Evolutionary conservation across 163 green algal species (phyloP).

Genomic region (Scenedesmus sp.): DNA sequence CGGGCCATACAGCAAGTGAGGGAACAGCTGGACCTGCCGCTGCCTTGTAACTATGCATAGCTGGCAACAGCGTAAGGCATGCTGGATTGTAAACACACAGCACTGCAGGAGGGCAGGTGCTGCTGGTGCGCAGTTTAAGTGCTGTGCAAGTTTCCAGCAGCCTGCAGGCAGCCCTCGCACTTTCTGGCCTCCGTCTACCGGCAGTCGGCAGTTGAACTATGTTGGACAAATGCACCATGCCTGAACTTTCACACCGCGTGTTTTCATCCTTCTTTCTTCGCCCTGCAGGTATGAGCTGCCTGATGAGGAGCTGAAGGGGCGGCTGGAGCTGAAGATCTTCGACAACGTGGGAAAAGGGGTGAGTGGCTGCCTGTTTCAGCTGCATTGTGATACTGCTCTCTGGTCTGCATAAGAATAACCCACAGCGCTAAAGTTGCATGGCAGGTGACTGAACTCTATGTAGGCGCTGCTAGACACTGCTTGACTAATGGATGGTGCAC

Average conservation of each 20-base stretch:
- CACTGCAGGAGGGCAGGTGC: no score
- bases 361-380: neutral
- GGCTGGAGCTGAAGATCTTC: slow-evolving; percentile 73
- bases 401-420: neutral
- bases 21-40: slow-evolving; percentile 30
- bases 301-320: slow-evolving; percentile 59
- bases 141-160: no score
- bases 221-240: neutral
- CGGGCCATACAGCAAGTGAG: slow-evolving; percentile 61
- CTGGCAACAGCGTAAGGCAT: neutral
- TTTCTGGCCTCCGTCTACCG: no score
- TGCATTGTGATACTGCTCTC: neutral
- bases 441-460: neutral
- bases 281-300: slow-evolving; percentile 59
- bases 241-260: neutral
- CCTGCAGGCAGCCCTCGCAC: no score
- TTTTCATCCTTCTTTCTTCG: neutral
- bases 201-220: no score
- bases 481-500: neutral
- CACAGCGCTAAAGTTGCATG: neutral
- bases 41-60: no score
- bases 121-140: no score
- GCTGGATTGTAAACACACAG: no score
- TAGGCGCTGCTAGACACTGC: neutral
- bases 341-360: slow-evolving; percentile 56